Evolutionary conservation across 2,329 filamentous ascomycete genomes (phyloP).

Genomic region (Trichophaea hybrida): DNA sequence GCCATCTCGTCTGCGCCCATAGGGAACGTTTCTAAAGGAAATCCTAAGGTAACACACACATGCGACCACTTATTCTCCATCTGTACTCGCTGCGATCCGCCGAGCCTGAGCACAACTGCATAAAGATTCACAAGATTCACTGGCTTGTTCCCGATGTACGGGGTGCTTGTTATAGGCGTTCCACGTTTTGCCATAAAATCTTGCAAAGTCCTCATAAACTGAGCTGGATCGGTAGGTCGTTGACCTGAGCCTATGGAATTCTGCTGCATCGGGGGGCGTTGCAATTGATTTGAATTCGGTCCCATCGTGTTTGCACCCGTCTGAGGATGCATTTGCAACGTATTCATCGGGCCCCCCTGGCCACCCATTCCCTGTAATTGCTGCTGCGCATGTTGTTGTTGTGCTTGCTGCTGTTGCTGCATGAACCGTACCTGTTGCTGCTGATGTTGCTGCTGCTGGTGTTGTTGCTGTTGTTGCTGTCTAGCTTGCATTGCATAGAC

Average conservation of each 20-base stretch:
- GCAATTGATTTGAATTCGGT: constrained; percentile 32
- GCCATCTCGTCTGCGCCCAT: constrained; percentile 21
- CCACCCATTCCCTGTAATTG: constrained; percentile 30
- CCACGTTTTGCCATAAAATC: constrained; percentile 64
- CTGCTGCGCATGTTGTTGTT: constrained; percentile 23
- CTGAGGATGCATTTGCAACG: constrained; percentile 28
- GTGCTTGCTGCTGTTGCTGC: constrained; percentile 29
- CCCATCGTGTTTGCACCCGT: constrained; percentile 13
- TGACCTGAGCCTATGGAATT: constrained; percentile 28
- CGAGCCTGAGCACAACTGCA: constrained; percentile 57
- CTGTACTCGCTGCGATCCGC: constrained; percentile 61
- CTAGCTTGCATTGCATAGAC: constrained; percentile 37
- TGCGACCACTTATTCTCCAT: constrained; percentile 57
- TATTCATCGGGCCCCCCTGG: constrained; percentile 33
- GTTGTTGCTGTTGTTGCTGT: constrained; percentile 31
- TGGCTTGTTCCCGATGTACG: constrained; percentile 56
- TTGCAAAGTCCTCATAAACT: constrained; percentile 61
- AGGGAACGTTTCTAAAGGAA: constrained; percentile 40
- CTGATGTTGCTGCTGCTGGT: constrained; percentile 11
- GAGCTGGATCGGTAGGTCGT: constrained; percentile 42
- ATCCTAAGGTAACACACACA: constrained; percentile 50
- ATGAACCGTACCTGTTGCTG: constrained; percentile 31
- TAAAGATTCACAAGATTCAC: constrained; percentile 68
- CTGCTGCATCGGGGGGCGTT: constrained; percentile 35
- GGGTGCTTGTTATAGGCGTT: constrained; percentile 59